Conservation (phyloP, 768 basidiomycete genomes). For the Leccinum barrowsii region DNA sequence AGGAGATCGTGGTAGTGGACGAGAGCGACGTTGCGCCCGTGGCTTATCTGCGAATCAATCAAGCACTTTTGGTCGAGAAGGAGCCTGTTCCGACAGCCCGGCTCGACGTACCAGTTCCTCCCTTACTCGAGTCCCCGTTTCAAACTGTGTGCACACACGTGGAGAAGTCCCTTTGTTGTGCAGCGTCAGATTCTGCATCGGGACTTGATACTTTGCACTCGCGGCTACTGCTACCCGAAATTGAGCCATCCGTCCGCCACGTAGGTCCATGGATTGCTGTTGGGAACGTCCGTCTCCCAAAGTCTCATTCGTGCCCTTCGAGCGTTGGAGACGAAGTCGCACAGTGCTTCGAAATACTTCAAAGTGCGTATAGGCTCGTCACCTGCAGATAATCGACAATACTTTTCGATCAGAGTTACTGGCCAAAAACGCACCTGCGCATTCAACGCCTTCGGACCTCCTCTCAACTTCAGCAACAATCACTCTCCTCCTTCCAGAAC, state of each 20-base stretch:
- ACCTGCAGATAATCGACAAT: not conserved
- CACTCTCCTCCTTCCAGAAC: slow-evolving; percentile 78
- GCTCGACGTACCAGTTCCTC: slow-evolving; percentile 39
- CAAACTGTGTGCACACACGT: slow-evolving; percentile 6
- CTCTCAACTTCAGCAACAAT: slow-evolving; percentile 50
- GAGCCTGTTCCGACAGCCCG: not conserved
- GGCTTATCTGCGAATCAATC: slow-evolving; percentile 81
- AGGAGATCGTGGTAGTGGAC: slow-evolving; percentile 72
- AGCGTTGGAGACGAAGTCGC: slow-evolving; percentile 70
- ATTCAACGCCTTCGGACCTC: slow-evolving; percentile 23
- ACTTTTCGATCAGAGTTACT: slow-evolving; percentile 46
- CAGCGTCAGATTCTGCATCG: not conserved
- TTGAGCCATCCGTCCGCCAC: slow-evolving; percentile 20
- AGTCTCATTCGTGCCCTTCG: slow-evolving; percentile 40
- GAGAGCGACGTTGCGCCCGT: slow-evolving; percentile 86
- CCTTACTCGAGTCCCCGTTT: slow-evolving; percentile 41
- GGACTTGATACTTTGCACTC: not conserved
- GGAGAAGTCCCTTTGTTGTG: slow-evolving; percentile 9
- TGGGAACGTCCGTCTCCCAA: slow-evolving; percentile 44
- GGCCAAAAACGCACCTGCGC: slow-evolving; percentile 36
- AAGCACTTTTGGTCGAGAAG: slow-evolving; percentile 63
- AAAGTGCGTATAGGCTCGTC: slow-evolving; percentile 42
- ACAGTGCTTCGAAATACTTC: slow-evolving; percentile 60
- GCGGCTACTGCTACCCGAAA: not conserved
- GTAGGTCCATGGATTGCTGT: slow-evolving; percentile 69